A percentile compares a stretch with the other conserved stretches of the same genome.
Conservation (phyloP, 148 eudicot species). For the Silene conica region DNA sequence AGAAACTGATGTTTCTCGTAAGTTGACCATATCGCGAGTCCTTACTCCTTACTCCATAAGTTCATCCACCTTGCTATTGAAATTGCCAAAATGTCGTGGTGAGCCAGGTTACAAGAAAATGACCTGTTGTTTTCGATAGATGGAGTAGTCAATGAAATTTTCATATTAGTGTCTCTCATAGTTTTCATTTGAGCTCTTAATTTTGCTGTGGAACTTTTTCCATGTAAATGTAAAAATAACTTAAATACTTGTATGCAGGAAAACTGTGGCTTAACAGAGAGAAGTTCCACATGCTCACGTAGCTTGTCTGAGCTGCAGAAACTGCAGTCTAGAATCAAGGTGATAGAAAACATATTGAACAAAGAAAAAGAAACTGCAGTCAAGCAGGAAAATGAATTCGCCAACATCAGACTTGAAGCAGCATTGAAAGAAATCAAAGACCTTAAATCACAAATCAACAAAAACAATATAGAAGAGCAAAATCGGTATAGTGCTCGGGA, state of each 20-base stretch:
- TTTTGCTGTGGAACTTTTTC: not conserved
- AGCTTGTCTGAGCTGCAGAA: constrained; percentile 48
- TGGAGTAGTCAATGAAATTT: not conserved
- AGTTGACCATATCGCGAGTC: not conserved
- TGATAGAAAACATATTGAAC: constrained; percentile 45
- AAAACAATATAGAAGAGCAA: constrained; percentile 19
- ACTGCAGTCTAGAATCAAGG: constrained; percentile 57
- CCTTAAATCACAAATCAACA: constrained; percentile 32
- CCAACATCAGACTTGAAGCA: constrained; percentile 36
- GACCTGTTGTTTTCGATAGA: not conserved
- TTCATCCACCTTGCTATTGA: too few species aligned
- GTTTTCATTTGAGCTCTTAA: not conserved
- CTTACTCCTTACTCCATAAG: too few species aligned
- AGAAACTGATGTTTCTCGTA: not conserved
- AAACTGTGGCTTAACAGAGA: constrained; percentile 15
- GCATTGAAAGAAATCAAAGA: constrained; percentile 43
- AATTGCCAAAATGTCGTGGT: too few species aligned
- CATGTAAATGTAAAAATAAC: not conserved
- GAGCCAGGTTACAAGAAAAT: not conserved
- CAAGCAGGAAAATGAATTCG: constrained; percentile 27
- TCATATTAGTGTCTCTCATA: not conserved
- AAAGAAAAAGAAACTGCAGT: constrained; percentile 38
- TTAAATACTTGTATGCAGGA: constrained; percentile 9
- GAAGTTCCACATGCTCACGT: constrained; percentile 21
- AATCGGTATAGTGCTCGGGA: constrained; percentile 25